Conservation (phyloP, 179 eudicot species). For the Drosera spatulata region DNA sequence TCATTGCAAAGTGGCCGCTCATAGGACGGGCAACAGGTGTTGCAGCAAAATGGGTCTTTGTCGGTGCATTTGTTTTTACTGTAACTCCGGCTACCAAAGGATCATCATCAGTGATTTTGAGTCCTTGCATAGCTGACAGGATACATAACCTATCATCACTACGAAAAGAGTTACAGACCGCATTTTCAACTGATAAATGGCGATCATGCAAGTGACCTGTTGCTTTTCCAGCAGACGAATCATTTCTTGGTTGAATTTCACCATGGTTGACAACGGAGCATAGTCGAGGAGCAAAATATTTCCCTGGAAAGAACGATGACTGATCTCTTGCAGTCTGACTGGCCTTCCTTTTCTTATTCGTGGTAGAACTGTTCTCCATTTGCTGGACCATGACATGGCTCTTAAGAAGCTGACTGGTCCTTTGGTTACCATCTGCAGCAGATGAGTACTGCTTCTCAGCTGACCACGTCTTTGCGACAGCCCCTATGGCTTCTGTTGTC, state of each 20-base stretch:
- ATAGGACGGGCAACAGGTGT: background rate
- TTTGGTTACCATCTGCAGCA: background rate
- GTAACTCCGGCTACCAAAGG: conserved; percentile 2
- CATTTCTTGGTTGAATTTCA: conserved; percentile 3
- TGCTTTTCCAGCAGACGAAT: conserved; percentile 6
- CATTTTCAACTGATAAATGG: conserved; percentile 3
- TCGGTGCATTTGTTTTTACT: conserved; percentile 6
- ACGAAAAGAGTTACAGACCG: conserved; percentile 2
- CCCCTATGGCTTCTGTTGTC: conserved; percentile 10
- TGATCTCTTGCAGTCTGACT: conserved; percentile 11
- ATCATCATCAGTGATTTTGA: conserved; percentile 3
- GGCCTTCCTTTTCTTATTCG: conserved; percentile 12
- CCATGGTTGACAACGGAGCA: conserved; percentile 2
- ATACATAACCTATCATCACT: conserved; percentile 5
- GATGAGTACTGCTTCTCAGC: conserved; percentile 8
- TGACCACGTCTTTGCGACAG: conserved; percentile 7
- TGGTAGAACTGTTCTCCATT: conserved; percentile 13
- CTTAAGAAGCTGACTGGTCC: conserved; percentile 1
- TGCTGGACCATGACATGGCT: conserved; percentile 7
- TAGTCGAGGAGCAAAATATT: conserved; percentile 6
- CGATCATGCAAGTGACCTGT: conserved; percentile 2
- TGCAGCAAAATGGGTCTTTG: conserved; percentile 7
- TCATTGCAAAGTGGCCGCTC: background rate
- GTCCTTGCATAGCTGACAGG: conserved; percentile 9
- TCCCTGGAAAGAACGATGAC: conserved; percentile 4